Conservation (phyloP, 768 basidiomycete species). For the Calocybe gangraenosa region DNA sequence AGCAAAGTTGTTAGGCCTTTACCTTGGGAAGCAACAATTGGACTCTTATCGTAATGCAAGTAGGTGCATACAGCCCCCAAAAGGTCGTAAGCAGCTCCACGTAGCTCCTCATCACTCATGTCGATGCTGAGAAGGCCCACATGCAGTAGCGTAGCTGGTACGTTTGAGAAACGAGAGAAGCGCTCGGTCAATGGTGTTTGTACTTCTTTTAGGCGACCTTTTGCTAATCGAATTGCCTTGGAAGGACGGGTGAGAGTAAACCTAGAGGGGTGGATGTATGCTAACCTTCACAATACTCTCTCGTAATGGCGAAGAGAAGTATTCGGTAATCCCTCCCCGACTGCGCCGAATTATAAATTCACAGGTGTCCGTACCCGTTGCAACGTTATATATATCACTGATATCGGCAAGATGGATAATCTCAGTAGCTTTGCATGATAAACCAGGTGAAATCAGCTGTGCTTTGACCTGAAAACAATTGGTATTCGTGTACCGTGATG, state of each 20-base stretch:
- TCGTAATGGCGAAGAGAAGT: conserved; percentile 67
- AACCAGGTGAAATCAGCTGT: conserved; percentile 59
- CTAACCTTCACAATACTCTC: conserved; percentile 73
- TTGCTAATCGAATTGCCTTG: conserved; percentile 73
- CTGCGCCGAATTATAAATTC: conserved; percentile 81
- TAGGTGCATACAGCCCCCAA: conserved; percentile 73
- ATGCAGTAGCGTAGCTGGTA: conserved; percentile 83
- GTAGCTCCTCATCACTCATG: conserved; percentile 69
- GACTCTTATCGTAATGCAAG: conserved; percentile 71
- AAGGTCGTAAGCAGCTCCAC: conserved; percentile 75
- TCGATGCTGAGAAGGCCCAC: conserved; percentile 79
- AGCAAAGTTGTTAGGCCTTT: conserved; percentile 8
- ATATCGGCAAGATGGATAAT: conserved; percentile 77
- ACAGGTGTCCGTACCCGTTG: conserved; percentile 65
- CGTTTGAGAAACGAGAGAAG: conserved; percentile 76
- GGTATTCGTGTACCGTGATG: conserved; percentile 37
- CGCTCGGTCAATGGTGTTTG: conserved; percentile 53
- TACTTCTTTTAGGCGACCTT: conserved; percentile 59
- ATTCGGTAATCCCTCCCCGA: conserved; percentile 66
- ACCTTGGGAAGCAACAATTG: conserved; percentile 71
- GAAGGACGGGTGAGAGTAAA: conserved; percentile 3
- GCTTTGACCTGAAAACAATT: conserved; percentile 65
- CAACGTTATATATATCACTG: conserved; percentile 82
- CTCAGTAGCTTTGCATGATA: conserved; percentile 77
- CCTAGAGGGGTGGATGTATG: neutral